Evolutionary conservation across 202 grass and related monocot species (phyloP), one percentile per base, ranked within the genome.

Genomic region (Zoysia matrella): DNA sequence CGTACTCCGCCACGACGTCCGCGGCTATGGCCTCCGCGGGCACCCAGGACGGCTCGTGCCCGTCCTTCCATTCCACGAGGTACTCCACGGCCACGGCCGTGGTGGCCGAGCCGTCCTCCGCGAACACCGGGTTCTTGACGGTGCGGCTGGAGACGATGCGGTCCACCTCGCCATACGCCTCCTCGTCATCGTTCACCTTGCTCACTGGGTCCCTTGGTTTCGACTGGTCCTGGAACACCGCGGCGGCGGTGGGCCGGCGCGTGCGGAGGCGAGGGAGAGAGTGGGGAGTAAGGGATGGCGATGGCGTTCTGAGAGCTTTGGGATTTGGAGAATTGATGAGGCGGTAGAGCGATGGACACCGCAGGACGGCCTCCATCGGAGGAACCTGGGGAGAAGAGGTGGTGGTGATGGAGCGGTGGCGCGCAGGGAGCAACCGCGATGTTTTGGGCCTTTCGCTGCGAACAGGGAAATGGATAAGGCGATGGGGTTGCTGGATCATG

Each of bases 311-410:
- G 56, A 15, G 30, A 43, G 7, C 44, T 44, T 85, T 77, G n/a
- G 44, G 86, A 68, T 89, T 78, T 11, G 55, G 83, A 47, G 76
- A 60, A 51, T 91, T 93, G 74, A 90, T 22, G 22, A 22, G 87
- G 48, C 90, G 90, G 55, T 92, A 98, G 57, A 95, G 92, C 55
- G 92, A 95, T 49, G 88, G 95, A 52, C 89, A 90, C 70, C 86
- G 90, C 66, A 98, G 80, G 52, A 91, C 78, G 42, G 88, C 90
- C 73, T 98, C 88, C 92, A 98, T 98, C 84, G 79, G 51, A 55
- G 75, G 15, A 30, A 46, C 60, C 47, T 14, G 60, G 18, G 2
- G 41, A 22, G 67, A 5, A 9, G 40, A 42, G 71, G 64, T 47
- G 82, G 71, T 67, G 76, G 53, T 15, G 64, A 39, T 15, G 65